These are phyloP conservation scores for Hymenoscyphus linearis DNA, from an alignment of 2,329 filamentous ascomycete genomes.

Conservation along the genomic window DNA sequence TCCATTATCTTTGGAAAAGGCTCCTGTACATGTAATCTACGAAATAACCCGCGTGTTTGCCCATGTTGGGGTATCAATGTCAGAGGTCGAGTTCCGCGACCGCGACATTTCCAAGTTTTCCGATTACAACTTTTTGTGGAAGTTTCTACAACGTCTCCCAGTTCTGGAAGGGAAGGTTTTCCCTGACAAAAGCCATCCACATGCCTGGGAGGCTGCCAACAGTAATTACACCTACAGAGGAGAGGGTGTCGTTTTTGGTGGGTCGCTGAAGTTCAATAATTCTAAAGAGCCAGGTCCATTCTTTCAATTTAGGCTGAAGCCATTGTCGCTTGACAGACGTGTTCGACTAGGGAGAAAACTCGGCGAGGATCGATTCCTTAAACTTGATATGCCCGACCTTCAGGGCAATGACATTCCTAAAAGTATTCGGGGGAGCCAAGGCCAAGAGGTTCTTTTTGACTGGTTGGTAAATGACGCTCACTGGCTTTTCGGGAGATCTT, in stretches of 20 bases:
- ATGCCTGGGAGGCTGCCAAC: constrained; percentile 38
- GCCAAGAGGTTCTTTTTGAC: constrained; percentile 33
- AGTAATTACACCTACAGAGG: constrained; percentile 21
- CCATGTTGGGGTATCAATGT: constrained; percentile 22
- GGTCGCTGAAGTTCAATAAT: constrained; percentile 36
- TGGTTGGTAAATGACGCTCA: constrained; percentile 36
- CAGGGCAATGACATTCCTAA: constrained; percentile 28
- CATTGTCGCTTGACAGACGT: constrained; percentile 43
- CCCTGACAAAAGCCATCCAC: constrained; percentile 40
- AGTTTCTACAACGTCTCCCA: constrained; percentile 35
- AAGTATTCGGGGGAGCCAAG: constrained; percentile 27
- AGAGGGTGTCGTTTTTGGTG: constrained; percentile 40
- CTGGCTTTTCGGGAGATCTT: constrained; percentile 25
- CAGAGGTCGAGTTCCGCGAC: constrained; percentile 14
- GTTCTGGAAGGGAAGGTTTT: constrained; percentile 41
- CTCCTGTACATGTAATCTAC: constrained; percentile 24
- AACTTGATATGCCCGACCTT: constrained; percentile 46
- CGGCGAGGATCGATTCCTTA: constrained; percentile 53
- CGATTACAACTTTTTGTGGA: constrained; percentile 41
- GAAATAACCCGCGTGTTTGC: constrained; percentile 30
- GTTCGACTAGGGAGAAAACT: constrained; percentile 51
- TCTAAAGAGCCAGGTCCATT: constrained; percentile 34
- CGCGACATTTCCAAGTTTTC: constrained; percentile 33
- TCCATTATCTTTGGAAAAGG: constrained; percentile 15
- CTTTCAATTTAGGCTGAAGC: constrained; percentile 43